Evolutionary conservation across 345 rosid species (phyloP).

Genomic region (Aethionema arabicum): DNA sequence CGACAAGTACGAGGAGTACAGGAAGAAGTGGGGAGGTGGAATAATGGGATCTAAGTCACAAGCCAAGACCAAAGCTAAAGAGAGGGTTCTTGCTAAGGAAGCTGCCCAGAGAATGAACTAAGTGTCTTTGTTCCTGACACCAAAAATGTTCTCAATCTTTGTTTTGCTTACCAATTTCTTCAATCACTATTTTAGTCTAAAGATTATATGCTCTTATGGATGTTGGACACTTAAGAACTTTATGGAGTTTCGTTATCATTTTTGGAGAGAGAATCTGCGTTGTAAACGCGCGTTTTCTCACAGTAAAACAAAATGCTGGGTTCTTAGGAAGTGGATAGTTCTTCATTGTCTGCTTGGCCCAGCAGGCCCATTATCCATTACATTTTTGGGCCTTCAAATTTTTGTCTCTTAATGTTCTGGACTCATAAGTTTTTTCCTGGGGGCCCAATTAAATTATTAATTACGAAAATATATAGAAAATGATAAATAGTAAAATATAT

Average conservation of each 20-base stretch:
- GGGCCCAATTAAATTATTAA: too few species aligned
- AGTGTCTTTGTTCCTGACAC: not conserved
- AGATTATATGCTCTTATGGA: not conserved
- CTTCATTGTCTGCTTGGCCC: too few species aligned
- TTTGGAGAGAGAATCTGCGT: too few species aligned
- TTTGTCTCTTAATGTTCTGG: too few species aligned
- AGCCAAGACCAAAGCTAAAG: conserved; percentile 72
- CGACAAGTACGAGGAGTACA: conserved; percentile 70
- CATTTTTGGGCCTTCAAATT: too few species aligned
- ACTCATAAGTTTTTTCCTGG: too few species aligned
- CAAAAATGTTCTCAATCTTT: not conserved
- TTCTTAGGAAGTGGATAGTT: too few species aligned
- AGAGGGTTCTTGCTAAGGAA: conserved; percentile 63
- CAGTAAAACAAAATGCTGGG: too few species aligned
- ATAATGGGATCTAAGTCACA: conserved; percentile 83
- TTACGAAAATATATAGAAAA: too few species aligned
- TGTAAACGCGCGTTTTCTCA: too few species aligned
- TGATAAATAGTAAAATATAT: too few species aligned
- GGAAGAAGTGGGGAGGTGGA: conserved; percentile 90
- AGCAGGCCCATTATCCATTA: too few species aligned
- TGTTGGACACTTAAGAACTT: conserved; percentile 1
- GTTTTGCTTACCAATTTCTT: conserved; percentile 6
- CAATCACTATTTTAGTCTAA: not conserved
- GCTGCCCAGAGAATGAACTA: conserved; percentile 68
- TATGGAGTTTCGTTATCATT: conserved; percentile 22